Percentiles rank a stretch among this genome's conserved stretches.
Conservation (phyloP, 1,284 basidiomycete genomes). For the Microbotryum intermedium region DNA sequence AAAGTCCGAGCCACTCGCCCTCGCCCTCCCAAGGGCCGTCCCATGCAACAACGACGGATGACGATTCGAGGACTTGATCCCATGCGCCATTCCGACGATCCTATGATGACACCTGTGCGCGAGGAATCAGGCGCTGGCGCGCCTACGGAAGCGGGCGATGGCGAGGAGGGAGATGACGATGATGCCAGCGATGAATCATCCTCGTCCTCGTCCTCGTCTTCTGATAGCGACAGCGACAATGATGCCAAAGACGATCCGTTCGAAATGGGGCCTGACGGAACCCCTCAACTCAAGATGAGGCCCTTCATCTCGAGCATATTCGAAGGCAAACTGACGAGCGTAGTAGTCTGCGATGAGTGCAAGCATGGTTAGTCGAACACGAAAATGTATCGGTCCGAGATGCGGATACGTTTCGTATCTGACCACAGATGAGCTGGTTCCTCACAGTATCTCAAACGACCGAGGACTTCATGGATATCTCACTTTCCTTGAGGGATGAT, state of each 20-base stretch:
- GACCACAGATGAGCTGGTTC: neutral
- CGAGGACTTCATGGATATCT: constrained; percentile 89
- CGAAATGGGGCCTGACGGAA: too few relatives aligned
- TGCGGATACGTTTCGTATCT: neutral
- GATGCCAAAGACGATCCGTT: neutral
- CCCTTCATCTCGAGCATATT: constrained; percentile 84
- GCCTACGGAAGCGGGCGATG: neutral
- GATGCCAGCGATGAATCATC: neutral
- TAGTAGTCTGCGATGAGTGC: constrained; percentile 88
- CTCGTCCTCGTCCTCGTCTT: constrained; percentile 1
- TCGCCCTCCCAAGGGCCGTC: neutral
- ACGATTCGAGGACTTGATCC: neutral
- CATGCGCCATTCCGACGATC: neutral
- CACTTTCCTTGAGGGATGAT: constrained; percentile 72
- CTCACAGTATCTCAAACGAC: constrained; percentile 66
- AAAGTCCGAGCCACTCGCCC: constrained; percentile 51
- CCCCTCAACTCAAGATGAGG: constrained; percentile 40
- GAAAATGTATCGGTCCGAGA: too few relatives aligned
- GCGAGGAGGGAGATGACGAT: neutral
- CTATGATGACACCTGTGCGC: neutral
- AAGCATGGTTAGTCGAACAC: constrained; percentile 48
- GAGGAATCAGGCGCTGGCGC: neutral
- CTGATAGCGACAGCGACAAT: neutral
- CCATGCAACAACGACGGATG: neutral
- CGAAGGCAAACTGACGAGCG: constrained; percentile 73